A percentile compares a stretch with the other conserved stretches of the same genome.
Conservation (phyloP, 192 early-diverging fungal genomes). For the Pecoramyces ruminantium region DNA sequence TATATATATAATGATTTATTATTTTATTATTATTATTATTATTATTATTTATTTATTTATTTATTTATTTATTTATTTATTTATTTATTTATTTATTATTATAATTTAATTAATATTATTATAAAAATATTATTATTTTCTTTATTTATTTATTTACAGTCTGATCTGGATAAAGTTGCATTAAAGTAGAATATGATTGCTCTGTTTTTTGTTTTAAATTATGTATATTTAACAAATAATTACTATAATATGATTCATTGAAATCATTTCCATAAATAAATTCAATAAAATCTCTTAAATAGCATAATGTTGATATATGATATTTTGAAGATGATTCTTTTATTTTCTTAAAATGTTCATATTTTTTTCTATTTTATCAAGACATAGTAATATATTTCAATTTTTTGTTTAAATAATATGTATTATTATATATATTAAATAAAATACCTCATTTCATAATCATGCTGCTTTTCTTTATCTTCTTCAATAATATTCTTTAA, state of each 20-base stretch:
- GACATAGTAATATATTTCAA: no score
- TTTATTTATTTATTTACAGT: no score
- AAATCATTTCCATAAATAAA: background rate
- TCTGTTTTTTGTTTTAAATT: background rate
- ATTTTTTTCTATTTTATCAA: no score
- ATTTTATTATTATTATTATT: no score
- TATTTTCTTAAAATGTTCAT: background rate
- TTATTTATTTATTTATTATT: no score
- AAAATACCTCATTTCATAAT: background rate
- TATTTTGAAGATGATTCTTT: background rate
- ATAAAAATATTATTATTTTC: no score
- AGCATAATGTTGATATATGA: background rate
- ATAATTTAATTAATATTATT: no score
- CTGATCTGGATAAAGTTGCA: background rate
- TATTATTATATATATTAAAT: no score
- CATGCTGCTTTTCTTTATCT: background rate
- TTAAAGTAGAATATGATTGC: background rate
- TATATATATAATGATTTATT: no score
- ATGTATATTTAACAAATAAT: background rate
- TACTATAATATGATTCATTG: background rate
- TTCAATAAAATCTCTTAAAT: background rate
- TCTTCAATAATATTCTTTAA: background rate
- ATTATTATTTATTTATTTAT: no score
- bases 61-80: no score
- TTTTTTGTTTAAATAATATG: no score